Evolutionary conservation across 1,284 basidiomycete genomes (phyloP).

Genomic region (Mycena sp.): DNA sequence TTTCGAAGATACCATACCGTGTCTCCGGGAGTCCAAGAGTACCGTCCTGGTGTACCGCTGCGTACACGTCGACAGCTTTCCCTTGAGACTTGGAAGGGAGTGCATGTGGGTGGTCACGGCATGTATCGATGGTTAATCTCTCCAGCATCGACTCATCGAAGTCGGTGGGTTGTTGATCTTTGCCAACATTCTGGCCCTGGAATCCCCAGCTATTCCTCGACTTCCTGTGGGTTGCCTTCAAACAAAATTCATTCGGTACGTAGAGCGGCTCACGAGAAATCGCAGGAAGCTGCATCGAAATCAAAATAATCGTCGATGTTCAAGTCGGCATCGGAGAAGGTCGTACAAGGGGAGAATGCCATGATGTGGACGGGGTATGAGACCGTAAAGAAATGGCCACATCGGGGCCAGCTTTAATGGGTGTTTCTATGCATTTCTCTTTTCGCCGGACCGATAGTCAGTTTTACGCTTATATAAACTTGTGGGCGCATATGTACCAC

Average conservation of each 20-base stretch:
- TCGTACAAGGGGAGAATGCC: not conserved
- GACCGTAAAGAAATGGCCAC: not conserved
- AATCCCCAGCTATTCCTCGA: not conserved
- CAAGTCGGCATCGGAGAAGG: not conserved
- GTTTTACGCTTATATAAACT: slow-evolving; percentile 10
- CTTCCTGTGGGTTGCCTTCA: not conserved
- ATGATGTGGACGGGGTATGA: not conserved
- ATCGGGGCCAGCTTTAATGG: slow-evolving; percentile 8
- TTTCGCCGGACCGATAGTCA: not conserved
- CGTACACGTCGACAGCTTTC: not conserved
- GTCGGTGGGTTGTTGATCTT: not conserved
- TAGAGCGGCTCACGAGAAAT: slow-evolving; percentile 6
- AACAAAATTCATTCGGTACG: not conserved
- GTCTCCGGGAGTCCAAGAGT: not conserved
- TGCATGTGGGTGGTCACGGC: not conserved
- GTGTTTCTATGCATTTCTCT: slow-evolving; percentile 16
- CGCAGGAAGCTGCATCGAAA: slow-evolving; percentile 21
- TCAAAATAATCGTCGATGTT: slow-evolving; percentile 18
- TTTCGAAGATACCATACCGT: not conserved
- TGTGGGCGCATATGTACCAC: slow-evolving; percentile 20
- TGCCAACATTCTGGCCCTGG: not conserved
- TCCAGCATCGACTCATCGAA: not conserved
- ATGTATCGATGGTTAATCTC: not conserved
- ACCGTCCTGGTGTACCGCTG: not conserved
- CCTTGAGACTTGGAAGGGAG: not conserved